Base-by-base conservation (phyloP, 257 asterid species). In the Asclepias syriaca region DNA sequence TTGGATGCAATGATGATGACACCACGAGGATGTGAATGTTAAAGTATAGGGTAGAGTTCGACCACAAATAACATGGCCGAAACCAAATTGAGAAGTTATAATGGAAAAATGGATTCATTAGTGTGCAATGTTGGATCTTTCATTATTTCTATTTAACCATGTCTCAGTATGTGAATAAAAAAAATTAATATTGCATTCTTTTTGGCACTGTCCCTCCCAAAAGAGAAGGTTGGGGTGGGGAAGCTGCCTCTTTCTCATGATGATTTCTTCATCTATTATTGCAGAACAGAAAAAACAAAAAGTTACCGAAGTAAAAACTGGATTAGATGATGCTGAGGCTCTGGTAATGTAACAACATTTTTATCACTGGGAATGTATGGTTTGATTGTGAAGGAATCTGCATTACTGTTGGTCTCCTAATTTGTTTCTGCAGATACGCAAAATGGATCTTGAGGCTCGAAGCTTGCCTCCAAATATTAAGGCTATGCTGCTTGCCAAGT, bases 361-460 rank as follows among this genome's bases (percentile, higher is more conserved):
- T 68, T 45, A 43, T 64, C 40, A 71, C 51, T 29, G 40, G 54
- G 45, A 73, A 24, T 45, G 58, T 48, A 13, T 21, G 19, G 66
- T 50, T 57, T 54, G 59, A 39, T 68, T 67, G 29, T 65, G 40
- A 48, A 8, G 65, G 24, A 63, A 16, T 40, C 32, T 56, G 51
- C 21, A 59, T 32, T 27, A 68, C 22, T 65, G 18, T 58, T 49
- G 37, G 45, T 78, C 61, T 24, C 27, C 14, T 59, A 61, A 15
- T 64, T 21, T 34, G 22, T 43, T 24, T 76, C 57, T 76, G 50
- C 70, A 92, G 97, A 84, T 92, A 60, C 92, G 96, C 69, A 92
- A 92, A 84, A 92, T 89, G 97, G 97, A 89, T 74, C 92, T 86
- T 54, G 97, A 92, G 84, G 97, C 96, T 74, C 84, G 96, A 78